Percentiles rank a stretch among this genome's conserved stretches.
Conservation (phyloP, 768 basidiomycete genomes). For the Pleurotus giganteus region DNA sequence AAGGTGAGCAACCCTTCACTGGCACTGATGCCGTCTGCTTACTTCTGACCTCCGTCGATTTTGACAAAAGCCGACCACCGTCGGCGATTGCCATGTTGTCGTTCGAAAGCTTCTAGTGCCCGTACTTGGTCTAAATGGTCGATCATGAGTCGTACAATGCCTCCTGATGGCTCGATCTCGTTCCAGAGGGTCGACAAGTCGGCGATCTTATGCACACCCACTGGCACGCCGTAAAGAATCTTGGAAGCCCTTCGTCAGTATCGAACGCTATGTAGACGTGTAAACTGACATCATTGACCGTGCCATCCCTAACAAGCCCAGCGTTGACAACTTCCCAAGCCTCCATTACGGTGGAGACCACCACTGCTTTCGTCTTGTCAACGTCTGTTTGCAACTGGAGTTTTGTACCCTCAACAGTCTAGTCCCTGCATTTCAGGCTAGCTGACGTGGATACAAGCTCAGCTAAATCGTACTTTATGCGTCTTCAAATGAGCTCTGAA, state of each 20-base stretch:
- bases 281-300: conserved; percentile 70
- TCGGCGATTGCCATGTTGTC: conserved; percentile 31
- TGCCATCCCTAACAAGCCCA: conserved; percentile 68
- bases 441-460: neutral
- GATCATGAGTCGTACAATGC: conserved; percentile 62
- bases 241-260: conserved; percentile 26
- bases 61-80: conserved; percentile 82
- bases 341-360: conserved; percentile 84
- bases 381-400: conserved; percentile 61
- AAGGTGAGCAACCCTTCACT: conserved; percentile 15
- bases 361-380: conserved; percentile 57
- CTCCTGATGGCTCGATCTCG: conserved; percentile 53
- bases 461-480: conserved; percentile 54
- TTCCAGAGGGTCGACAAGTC: conserved; percentile 64
- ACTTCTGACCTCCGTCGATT: conserved; percentile 78
- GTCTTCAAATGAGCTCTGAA: conserved; percentile 88
- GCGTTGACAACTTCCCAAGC: conserved; percentile 69
- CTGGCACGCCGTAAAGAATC: conserved; percentile 82
- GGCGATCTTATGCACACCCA: conserved; percentile 65
- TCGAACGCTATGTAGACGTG: neutral
- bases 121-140: conserved; percentile 75
- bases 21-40: conserved; percentile 21
- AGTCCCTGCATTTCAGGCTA: conserved; percentile 11
- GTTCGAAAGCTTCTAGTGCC: conserved; percentile 62
- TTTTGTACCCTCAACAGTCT: conserved; percentile 75